These are phyloP conservation scores for Phytophthora pistaciae DNA, from an alignment of 352 stramenopile genomes.

Conservation along the genomic window DNA sequence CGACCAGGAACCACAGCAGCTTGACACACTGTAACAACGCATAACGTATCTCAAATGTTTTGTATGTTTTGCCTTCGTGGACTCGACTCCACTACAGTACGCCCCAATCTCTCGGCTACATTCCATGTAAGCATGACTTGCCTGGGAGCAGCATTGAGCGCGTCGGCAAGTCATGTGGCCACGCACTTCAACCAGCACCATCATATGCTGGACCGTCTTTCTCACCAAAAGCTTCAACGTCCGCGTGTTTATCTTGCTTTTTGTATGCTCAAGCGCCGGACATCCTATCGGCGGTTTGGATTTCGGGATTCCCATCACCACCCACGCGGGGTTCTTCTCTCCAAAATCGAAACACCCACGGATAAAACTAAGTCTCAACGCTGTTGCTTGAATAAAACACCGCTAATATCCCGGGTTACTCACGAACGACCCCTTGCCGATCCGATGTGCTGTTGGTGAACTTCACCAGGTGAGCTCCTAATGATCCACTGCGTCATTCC, in stretches of 20 bases:
- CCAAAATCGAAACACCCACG: background rate
- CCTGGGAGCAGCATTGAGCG: background rate
- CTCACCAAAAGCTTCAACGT: constrained; percentile 17
- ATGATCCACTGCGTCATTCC: constrained; percentile 28
- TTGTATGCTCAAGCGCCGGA: constrained; percentile 7
- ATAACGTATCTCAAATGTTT: background rate
- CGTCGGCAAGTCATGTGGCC: background rate
- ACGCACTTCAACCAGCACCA: background rate
- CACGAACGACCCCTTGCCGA: background rate
- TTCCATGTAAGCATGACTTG: background rate
- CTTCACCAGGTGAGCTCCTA: background rate
- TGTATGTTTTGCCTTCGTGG: background rate
- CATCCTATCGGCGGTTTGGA: constrained; percentile 38
- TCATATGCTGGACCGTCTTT: constrained; percentile 8
- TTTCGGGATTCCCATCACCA: constrained; percentile 30
- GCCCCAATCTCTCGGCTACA: too few species aligned
- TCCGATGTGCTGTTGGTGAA: background rate
- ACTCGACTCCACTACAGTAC: too few species aligned
- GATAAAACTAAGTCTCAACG: background rate
- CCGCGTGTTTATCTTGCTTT: constrained; percentile 23
- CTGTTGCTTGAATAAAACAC: background rate
- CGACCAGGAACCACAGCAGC: constrained; percentile 16
- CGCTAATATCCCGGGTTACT: background rate
- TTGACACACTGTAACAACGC: constrained; percentile 19
- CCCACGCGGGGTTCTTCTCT: background rate